phyloP scores from a whole-genome alignment of 805 yeast species.

The Pichia scutulata region DNA sequence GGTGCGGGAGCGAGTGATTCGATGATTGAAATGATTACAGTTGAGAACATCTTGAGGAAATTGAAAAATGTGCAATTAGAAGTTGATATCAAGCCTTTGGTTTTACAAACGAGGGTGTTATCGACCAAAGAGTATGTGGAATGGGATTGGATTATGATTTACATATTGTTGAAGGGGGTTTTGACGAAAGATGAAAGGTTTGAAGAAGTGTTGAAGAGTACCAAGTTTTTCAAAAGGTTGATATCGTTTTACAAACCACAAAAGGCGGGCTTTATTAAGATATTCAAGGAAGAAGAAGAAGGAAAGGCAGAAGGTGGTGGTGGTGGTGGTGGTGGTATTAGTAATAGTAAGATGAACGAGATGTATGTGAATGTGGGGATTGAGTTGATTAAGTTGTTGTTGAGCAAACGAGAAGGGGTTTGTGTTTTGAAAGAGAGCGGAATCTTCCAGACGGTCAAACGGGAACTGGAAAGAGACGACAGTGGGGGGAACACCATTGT shows the following conservation, averaged over 20 bases:
- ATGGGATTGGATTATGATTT: slow-evolving; percentile 83
- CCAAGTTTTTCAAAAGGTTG: slow-evolving; percentile 79
- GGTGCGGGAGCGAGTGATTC: no score
- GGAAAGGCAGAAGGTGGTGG: neutral
- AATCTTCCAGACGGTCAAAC: neutral
- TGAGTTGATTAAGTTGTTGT: neutral
- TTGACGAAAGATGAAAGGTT: slow-evolving; percentile 61
- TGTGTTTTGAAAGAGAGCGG: neutral
- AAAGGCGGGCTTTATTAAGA: slow-evolving; percentile 62
- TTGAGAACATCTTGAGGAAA: neutral
- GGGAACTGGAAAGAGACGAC: neutral
- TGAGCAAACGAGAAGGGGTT: neutral
- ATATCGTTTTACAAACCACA: slow-evolving; percentile 88
- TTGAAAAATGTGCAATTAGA: slow-evolving; percentile 39
- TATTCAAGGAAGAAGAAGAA: neutral
- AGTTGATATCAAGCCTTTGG: slow-evolving; percentile 52
- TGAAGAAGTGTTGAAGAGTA: slow-evolving; percentile 68
- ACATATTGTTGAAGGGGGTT: slow-evolving; percentile 76
- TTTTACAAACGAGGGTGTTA: slow-evolving; percentile 62
- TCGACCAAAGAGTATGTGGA: slow-evolving; percentile 69
- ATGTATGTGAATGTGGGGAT: neutral
- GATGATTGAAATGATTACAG: neutral
- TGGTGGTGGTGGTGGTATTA: neutral
- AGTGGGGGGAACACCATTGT: neutral
- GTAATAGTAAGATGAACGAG: neutral